Base-by-base conservation (phyloP, 2,329 filamentous ascomycete species). In the Didymella lethalis region DNA sequence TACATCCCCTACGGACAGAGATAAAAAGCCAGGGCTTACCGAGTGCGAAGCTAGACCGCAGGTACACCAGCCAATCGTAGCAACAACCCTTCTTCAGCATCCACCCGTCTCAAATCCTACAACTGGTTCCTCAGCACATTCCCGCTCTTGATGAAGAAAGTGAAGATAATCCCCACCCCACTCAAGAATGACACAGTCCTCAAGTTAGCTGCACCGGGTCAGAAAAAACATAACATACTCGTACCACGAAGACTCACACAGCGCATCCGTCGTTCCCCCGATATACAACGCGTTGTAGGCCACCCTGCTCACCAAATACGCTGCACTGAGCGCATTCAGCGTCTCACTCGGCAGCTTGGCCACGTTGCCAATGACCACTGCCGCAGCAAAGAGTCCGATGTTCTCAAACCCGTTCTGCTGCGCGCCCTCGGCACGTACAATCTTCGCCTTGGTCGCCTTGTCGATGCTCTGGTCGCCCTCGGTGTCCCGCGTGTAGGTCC, bases 361-460 rank as follows among this genome's bases (percentile, higher is more conserved):
- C 2, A 56, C 53, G 50, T 50, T 56, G 18, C 53, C 53, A 29
- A 56, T 46, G 0, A 56, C 53, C 7, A 56, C 47, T 2, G 47
- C 47, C 7, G 53, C 47, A 23, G 53, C 53, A 12, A 50, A 56
- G 16, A 56, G 47, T 2, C 53, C 53, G 7, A 50, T 29, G 46
- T 56, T 56, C 40, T 56, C 53, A 6, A 56, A 56, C 0, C 53
- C 53, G 25, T 56, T 56, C 25, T 56, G 53, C 47, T 50, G 53
- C 4, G 47, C 46, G 31, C 47, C 53, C 23, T 56, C 53, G 11
- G 53, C 53, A 23, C 53, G 46, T 20, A 56, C n/a, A 14, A 56
- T 56, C 23, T 23, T 50, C n/a, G 53, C 53, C 28, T 56, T 56
- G 40, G 53, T 56, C 6, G 47, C 47, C 18, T 56, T 56, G 46